These are phyloP conservation scores for Chrysanthemum makinoi DNA, from an alignment of 129 eudicot species.

Conservation along the genomic window DNA sequence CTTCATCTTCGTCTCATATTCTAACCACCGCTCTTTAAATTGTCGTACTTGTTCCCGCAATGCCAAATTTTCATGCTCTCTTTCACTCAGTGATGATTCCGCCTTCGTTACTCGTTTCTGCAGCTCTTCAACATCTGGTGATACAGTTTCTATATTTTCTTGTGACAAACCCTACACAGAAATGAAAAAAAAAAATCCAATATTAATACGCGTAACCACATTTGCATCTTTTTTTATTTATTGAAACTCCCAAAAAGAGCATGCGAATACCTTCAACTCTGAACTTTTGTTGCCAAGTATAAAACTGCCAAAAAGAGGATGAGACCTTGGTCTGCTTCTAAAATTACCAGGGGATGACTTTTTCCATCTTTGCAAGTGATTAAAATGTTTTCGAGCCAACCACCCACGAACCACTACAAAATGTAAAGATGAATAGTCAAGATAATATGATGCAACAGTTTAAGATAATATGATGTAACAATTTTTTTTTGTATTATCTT, in stretches of 20 bases:
- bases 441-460: slow-evolving; percentile 1
- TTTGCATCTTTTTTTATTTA: background rate
- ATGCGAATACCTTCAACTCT: slow-evolving; percentile 51
- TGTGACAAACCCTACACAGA: slow-evolving; percentile 22
- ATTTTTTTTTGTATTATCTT: no score
- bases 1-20: slow-evolving; percentile 78
- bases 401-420: slow-evolving; percentile 80
- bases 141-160: slow-evolving; percentile 30
- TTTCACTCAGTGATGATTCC: slow-evolving; percentile 46
- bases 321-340: slow-evolving; percentile 24
- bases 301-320: no score
- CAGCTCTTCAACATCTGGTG: slow-evolving; percentile 57
- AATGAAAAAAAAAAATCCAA: background rate
- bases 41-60: slow-evolving; percentile 57
- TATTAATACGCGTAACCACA: background rate
- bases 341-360: slow-evolving; percentile 31
- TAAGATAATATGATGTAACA: slow-evolving; percentile 2
- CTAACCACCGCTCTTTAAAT: slow-evolving; percentile 62
- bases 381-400: slow-evolving; percentile 62
- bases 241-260: background rate
- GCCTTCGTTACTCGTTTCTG: slow-evolving; percentile 58
- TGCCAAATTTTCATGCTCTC: slow-evolving; percentile 71
- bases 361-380: slow-evolving; percentile 43
- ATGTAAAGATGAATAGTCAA: slow-evolving; percentile 5
- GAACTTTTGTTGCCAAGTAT: slow-evolving; percentile 30